Evolutionary conservation across 164 flowering plant species (phyloP), one percentile per base, ranked within the genome.

Genomic region (Amborella trichopoda): DNA sequence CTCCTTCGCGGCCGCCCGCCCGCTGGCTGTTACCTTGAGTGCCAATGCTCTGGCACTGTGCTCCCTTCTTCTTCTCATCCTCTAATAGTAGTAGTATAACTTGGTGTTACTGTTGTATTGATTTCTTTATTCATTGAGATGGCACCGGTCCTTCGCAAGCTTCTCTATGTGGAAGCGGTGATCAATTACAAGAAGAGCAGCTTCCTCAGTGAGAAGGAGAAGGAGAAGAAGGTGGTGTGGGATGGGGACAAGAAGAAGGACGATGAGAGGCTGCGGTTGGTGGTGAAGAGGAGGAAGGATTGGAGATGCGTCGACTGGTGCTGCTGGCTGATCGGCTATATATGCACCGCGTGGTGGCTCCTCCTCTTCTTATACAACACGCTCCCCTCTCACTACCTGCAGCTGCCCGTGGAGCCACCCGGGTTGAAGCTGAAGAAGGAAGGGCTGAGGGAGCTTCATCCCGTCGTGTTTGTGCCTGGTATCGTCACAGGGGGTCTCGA

Each of bases 301-400:
- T 76, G 94, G 83, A 71, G 73, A 44, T 72, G 84, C 55, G 28
- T 79, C 10, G 84, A 81, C 48, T 37, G 18, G 36, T 81, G 86
- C 43, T 84, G 71, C 60, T 72, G 81, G 90, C 26, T 55, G 24
- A 65, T 81, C 45, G 95, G 95, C 11, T 77, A 44, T 37, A 12
- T 77, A 30, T 84, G 76, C 62, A 81, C 83, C 0, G 55, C 72
- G n/a, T 84, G 90, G 85, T 81, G 87, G 87, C 33, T 77, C 24
- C 62, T 84, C 0, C 24, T 81, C 52, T 66, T 81, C 32, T 22
- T 76, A 40, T 75, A 50, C 56, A 62, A 78, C 24, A 60, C 59
- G 28, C 28, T 75, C 48, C 86, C 78, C 3, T 61, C 69, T 21
- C 71, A 77, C 0, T 55, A 70, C 42, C 67, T 61, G 40, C 63